Conservation (phyloP, 352 stramenopile genomes). For the Phytophthora lateralis region DNA sequence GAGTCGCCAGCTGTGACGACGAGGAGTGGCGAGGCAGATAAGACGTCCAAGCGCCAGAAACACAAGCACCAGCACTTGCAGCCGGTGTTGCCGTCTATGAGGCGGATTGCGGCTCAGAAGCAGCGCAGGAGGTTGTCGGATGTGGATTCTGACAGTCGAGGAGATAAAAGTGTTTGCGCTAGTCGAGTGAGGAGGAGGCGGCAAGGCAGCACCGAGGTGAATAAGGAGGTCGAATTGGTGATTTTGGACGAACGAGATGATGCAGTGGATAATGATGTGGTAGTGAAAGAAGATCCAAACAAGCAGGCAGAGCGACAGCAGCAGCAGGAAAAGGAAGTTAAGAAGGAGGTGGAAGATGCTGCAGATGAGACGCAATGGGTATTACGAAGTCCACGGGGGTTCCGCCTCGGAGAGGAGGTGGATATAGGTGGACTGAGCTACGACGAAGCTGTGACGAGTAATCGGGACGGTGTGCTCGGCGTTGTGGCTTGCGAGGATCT, state of each 20-base stretch:
- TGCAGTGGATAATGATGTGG: neutral
- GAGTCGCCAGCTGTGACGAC: constrained; percentile 7
- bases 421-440: constrained; percentile 58
- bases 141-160: constrained; percentile 31
- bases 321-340: constrained; percentile 21
- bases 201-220: constrained; percentile 14
- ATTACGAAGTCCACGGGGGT: constrained; percentile 68
- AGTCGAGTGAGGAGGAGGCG: constrained; percentile 20
- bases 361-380: constrained; percentile 56
- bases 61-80: constrained; percentile 42
- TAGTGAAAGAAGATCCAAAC: constrained; percentile 20
- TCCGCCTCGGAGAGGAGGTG: constrained; percentile 60
- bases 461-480: constrained; percentile 55
- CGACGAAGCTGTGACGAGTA: constrained; percentile 58
- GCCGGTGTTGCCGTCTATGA: constrained; percentile 54
- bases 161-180: constrained; percentile 16
- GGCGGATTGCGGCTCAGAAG: constrained; percentile 55
- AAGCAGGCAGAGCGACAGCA: constrained; percentile 5
- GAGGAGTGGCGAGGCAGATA: constrained; percentile 1
- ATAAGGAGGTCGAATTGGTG: constrained; percentile 11
- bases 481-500: constrained; percentile 74
- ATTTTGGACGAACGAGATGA: constrained; percentile 13
- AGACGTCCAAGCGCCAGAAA: constrained; percentile 31
- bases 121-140: constrained; percentile 38
- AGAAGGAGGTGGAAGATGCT: constrained; percentile 19